These are phyloP conservation scores for Houttuynia cordata DNA, from an alignment of 164 flowering plant species.

Conservation along the genomic window DNA sequence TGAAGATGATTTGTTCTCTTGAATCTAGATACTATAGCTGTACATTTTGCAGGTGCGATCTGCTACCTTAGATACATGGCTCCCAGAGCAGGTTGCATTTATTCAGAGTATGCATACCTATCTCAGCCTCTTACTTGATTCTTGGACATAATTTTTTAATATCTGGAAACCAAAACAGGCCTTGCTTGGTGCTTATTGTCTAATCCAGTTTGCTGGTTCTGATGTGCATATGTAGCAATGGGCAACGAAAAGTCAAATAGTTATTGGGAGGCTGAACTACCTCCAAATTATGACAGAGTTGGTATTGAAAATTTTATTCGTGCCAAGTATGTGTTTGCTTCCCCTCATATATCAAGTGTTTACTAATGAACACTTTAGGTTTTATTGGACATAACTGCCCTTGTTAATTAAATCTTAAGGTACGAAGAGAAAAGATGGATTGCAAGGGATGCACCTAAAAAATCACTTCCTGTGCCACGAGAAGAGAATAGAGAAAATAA, in stretches of 20 bases:
- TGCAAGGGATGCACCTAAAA: constrained; percentile 47
- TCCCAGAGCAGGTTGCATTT: constrained; percentile 95
- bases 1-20: no score
- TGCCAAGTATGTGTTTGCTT: constrained; percentile 64
- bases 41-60: constrained; percentile 61
- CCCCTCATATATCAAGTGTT: not conserved
- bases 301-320: constrained; percentile 93
- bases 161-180: not conserved
- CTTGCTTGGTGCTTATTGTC: not conserved
- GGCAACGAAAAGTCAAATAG: constrained; percentile 79
- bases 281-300: constrained; percentile 85
- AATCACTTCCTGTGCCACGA: constrained; percentile 34
- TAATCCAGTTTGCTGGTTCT: constrained; percentile 22
- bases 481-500: constrained; percentile 26
- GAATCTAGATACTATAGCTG: not conserved
- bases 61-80: constrained; percentile 94
- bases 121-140: not conserved
- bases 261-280: constrained; percentile 93
- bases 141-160: not conserved
- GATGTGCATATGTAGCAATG: constrained; percentile 41
- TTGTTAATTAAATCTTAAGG: constrained; percentile 17
- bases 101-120: constrained; percentile 54
- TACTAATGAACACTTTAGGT: not conserved
- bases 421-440: constrained; percentile 98
- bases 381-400: not conserved